These are phyloP conservation scores for Peziza echinospora DNA, from an alignment of 495 filamentous ascomycete genomes.

Conservation along the genomic window DNA sequence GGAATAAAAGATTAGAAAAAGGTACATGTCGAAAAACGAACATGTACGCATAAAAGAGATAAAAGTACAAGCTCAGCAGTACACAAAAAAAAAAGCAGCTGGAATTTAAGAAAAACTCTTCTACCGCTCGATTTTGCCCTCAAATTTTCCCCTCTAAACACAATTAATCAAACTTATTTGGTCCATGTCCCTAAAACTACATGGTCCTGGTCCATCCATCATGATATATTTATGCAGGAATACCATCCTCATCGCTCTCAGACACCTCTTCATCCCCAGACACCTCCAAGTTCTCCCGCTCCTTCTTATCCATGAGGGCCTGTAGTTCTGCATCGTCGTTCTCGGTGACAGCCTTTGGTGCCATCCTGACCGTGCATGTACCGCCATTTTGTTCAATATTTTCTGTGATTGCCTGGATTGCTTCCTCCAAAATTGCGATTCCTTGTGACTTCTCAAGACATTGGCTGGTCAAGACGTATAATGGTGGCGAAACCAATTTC, in stretches of 20 bases:
- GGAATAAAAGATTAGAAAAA: too few relatives aligned
- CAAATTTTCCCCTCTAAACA: too few relatives aligned
- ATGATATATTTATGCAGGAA: constrained; percentile 2
- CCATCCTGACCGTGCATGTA: constrained; percentile 77
- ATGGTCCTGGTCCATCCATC: too few relatives aligned
- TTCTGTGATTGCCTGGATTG: constrained; percentile 60
- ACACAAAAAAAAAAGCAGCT: too few relatives aligned
- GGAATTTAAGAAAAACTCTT: too few relatives aligned
- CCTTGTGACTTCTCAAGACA: constrained; percentile 81
- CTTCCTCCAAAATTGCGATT: constrained; percentile 61
- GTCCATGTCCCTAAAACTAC: too few relatives aligned
- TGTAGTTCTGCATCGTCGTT: constrained; percentile 91
- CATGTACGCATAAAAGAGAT: too few relatives aligned
- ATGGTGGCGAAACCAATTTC: constrained; percentile 79
- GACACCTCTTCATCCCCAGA: constrained; percentile 88
- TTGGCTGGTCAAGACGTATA: constrained; percentile 83
- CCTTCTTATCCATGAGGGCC: constrained; percentile 96
- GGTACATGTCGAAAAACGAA: too few relatives aligned
- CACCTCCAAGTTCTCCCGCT: constrained; percentile 91
- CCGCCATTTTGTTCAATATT: constrained; percentile 58
- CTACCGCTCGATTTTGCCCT: too few relatives aligned
- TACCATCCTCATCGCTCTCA: constrained; percentile 60
- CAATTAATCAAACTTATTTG: too few relatives aligned
- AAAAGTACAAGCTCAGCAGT: too few relatives aligned
- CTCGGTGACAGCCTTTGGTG: constrained; percentile 95